Percentiles rank a stretch among this genome's conserved stretches.
Evolutionary conservation across 2,329 filamentous ascomycete genomes (phyloP).

Genomic region (Botryosphaeria dothidea): DNA sequence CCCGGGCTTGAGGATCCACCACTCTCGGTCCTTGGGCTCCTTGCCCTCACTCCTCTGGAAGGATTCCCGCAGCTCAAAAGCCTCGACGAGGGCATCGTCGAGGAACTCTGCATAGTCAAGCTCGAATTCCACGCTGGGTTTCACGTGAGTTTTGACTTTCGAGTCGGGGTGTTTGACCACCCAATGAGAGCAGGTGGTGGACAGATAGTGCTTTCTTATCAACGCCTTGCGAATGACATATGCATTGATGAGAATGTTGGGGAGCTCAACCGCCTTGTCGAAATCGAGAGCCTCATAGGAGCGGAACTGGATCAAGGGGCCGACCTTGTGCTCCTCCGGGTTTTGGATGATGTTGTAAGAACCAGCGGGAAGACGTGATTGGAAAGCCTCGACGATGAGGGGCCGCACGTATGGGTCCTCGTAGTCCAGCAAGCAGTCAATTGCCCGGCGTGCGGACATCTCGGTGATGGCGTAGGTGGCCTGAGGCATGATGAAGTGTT

Average conservation of each 20-base stretch:
- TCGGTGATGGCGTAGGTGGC: slow-evolving; percentile 9
- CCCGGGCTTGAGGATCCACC: slow-evolving; percentile 98
- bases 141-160: slow-evolving; percentile 68
- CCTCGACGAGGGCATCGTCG: slow-evolving; percentile 88
- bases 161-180: slow-evolving; percentile 77
- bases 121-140: slow-evolving; percentile 82
- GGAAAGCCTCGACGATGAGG: slow-evolving; percentile 73
- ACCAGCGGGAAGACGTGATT: slow-evolving; percentile 58
- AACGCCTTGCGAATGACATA: slow-evolving; percentile 96
- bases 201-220: slow-evolving; percentile 93
- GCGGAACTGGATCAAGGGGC: slow-evolving; percentile 72
- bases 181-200: slow-evolving; percentile 82
- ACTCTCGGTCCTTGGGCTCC: slow-evolving; percentile 57
- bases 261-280: slow-evolving; percentile 65
- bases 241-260: slow-evolving; percentile 73
- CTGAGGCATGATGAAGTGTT: not conserved
- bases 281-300: slow-evolving; percentile 90
- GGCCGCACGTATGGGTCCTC: slow-evolving; percentile 89
- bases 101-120: slow-evolving; percentile 96
- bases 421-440: slow-evolving; percentile 79
- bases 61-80: slow-evolving; percentile 81
- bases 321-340: slow-evolving; percentile 47
- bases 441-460: slow-evolving; percentile 1
- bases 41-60: slow-evolving; percentile 66
- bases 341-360: slow-evolving; percentile 58